These are phyloP conservation scores for Stagonosporopsis tanaceti DNA, from an alignment of 2,329 filamentous ascomycete genomes.

Conservation along the genomic window DNA sequence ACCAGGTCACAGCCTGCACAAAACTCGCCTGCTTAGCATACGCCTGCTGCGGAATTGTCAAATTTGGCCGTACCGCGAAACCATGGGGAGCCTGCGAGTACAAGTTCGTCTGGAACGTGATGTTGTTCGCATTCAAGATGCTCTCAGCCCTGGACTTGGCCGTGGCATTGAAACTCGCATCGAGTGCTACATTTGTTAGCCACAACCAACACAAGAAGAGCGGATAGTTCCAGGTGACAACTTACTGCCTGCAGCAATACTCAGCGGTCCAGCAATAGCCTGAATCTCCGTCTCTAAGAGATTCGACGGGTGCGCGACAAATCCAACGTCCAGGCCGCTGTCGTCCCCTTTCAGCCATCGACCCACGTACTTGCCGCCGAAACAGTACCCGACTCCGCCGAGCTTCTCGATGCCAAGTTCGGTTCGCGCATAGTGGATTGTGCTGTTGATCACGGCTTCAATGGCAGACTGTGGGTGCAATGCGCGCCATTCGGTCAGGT, in stretches of 20 bases:
- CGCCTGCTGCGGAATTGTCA: constrained; percentile 39
- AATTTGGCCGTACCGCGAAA: constrained; percentile 45
- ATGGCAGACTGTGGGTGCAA: constrained; percentile 55
- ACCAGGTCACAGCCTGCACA: constrained; percentile 49
- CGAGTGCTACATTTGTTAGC: constrained; percentile 29
- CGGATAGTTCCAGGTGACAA: background rate
- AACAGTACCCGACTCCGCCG: constrained; percentile 75
- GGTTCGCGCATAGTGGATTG: constrained; percentile 65
- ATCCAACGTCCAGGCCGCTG: constrained; percentile 67
- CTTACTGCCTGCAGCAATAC: constrained; percentile 67
- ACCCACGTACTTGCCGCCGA: constrained; percentile 77
- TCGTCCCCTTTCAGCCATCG: constrained; percentile 65
- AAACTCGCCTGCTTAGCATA: constrained; percentile 49
- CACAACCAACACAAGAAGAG: constrained; percentile 3
- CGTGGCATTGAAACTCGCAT: constrained; percentile 30
- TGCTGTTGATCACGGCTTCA: constrained; percentile 59
- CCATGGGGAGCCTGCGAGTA: constrained; percentile 47
- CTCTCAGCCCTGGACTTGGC: constrained; percentile 30
- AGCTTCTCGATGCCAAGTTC: constrained; percentile 65
- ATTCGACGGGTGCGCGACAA: constrained; percentile 74
- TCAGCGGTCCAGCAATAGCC: constrained; percentile 70
- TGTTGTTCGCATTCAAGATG: constrained; percentile 38
- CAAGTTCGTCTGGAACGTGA: constrained; percentile 44
- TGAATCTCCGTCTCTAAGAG: constrained; percentile 71
- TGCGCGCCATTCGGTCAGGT: constrained; percentile 54